Evolutionary conservation across 1,284 basidiomycete species (phyloP).

Genomic region (Leucoagaricus sp.): DNA sequence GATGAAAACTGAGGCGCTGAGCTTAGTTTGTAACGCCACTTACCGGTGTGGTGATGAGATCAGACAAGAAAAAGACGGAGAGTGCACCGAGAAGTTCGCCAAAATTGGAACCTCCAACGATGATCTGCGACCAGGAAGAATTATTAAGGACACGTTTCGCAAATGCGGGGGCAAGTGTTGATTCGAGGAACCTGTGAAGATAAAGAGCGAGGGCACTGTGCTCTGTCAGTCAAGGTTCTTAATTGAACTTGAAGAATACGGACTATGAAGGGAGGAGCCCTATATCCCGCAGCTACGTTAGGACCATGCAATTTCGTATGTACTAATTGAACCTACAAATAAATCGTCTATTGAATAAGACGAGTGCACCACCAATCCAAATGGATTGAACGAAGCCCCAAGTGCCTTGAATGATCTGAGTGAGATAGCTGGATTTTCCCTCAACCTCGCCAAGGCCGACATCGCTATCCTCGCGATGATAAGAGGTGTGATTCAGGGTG

Average conservation of each 20-base stretch:
- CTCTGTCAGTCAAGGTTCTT: not conserved
- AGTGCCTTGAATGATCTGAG: conserved; percentile 22
- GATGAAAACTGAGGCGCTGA: too few relatives aligned
- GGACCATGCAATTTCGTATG: not conserved
- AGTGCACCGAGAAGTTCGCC: conserved; percentile 34
- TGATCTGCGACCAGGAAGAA: conserved; percentile 34
- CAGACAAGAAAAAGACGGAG: conserved; percentile 29
- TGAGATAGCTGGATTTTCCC: conserved; percentile 21
- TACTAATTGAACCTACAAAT: conserved; percentile 23
- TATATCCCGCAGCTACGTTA: not conserved
- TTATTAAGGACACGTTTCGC: conserved; percentile 29
- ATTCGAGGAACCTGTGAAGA: conserved; percentile 32
- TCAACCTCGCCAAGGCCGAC: too few relatives aligned
- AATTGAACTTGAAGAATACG: conserved; percentile 3
- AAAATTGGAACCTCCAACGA: conserved; percentile 35
- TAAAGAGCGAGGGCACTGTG: conserved; percentile 31
- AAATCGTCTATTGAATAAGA: conserved; percentile 26
- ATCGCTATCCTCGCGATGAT: too few relatives aligned
- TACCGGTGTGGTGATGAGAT: conserved; percentile 30
- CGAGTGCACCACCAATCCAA: conserved; percentile 26
- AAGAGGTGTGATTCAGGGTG: conserved; percentile 20
- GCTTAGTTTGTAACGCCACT: too few relatives aligned
- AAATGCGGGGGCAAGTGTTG: conserved; percentile 28
- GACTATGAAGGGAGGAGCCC: conserved; percentile 29
- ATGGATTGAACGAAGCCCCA: conserved; percentile 27